phyloP scores from a whole-genome alignment of 768 basidiomycete species.

The Calocybe gangraenosa region DNA sequence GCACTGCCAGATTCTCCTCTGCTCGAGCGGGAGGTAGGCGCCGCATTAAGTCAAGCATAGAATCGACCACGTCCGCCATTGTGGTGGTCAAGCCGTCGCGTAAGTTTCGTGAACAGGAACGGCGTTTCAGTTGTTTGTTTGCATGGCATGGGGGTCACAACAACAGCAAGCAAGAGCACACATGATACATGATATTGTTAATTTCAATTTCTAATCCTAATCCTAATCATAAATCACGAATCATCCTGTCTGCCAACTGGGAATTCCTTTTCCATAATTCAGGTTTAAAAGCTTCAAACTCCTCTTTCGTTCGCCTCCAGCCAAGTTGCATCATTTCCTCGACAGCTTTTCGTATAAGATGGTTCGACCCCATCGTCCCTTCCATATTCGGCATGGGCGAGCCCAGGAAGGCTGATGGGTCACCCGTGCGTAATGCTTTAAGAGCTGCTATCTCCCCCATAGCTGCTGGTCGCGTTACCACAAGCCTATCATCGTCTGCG shows the following conservation, averaged over 20 bases:
- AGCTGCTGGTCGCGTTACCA: constrained; percentile 34
- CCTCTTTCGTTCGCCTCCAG: constrained; percentile 24
- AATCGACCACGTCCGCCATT: constrained; percentile 80
- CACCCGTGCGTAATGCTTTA: constrained; percentile 30
- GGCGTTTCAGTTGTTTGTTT: too few relatives aligned
- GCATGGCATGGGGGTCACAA: too few relatives aligned
- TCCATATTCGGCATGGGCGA: constrained; percentile 12
- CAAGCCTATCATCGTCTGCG: constrained; percentile 30
- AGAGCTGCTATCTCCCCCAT: constrained; percentile 35
- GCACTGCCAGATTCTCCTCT: constrained; percentile 79
- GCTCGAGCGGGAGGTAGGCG: constrained; percentile 90
- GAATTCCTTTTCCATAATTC: constrained; percentile 29
- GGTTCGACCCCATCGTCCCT: constrained; percentile 14
- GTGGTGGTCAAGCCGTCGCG: constrained; percentile 12
- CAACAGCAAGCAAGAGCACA: too few relatives aligned
- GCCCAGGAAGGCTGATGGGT: constrained; percentile 20
- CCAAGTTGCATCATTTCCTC: constrained; percentile 25
- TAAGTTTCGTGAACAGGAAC: neutral
- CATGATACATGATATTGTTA: too few relatives aligned
- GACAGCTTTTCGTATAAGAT: constrained; percentile 17
- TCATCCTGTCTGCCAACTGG: constrained; percentile 23
- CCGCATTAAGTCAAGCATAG: constrained; percentile 94
- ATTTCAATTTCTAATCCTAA: too few relatives aligned
- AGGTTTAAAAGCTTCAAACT: constrained; percentile 24
- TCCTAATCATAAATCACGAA: constrained; percentile 22